Evolutionary conservation across 805 yeast species (phyloP).

Genomic region (Pichia paraexigua): DNA sequence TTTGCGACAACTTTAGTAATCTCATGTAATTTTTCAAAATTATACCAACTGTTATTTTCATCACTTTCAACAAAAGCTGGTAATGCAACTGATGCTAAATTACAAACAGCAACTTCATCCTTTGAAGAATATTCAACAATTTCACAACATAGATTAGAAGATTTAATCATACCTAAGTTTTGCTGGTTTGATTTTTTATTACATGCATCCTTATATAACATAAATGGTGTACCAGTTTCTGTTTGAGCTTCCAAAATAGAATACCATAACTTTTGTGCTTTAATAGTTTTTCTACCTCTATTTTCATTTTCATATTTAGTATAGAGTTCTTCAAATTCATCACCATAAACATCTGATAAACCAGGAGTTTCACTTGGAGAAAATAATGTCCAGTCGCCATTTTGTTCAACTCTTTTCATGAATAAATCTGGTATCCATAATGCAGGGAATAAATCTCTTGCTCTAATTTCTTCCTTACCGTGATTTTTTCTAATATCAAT

Average conservation of each 20-base stretch:
- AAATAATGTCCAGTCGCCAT: constrained; percentile 50
- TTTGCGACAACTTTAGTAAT: constrained; percentile 47
- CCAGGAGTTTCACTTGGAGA: constrained; percentile 56
- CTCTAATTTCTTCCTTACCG: constrained; percentile 57
- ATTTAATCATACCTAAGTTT: constrained; percentile 52
- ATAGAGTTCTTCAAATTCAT: constrained; percentile 45
- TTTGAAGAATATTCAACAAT: constrained; percentile 53
- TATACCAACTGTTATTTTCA: constrained; percentile 37
- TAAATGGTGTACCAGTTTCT: constrained; percentile 59
- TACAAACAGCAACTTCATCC: constrained; percentile 55
- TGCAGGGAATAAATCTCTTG: constrained; percentile 56
- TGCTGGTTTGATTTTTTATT: constrained; percentile 51
- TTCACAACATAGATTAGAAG: constrained; percentile 57
- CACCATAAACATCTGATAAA: constrained; percentile 46
- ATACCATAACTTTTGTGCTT: constrained; percentile 57
- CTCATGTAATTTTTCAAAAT: constrained; percentile 48
- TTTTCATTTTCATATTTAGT: constrained; percentile 44
- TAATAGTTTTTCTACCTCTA: constrained; percentile 41
- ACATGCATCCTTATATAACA: constrained; percentile 58
- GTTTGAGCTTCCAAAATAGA: constrained; percentile 55
- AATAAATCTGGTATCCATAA: constrained; percentile 57
- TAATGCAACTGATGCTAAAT: constrained; percentile 51
- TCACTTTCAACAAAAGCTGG: constrained; percentile 47
- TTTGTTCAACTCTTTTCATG: constrained; percentile 52
- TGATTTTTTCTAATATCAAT: constrained; percentile 54